Percentiles rank a stretch among this genome's conserved stretches.
Evolutionary conservation across 768 basidiomycete species (phyloP).

Genomic region (Suillus cothurnatus): DNA sequence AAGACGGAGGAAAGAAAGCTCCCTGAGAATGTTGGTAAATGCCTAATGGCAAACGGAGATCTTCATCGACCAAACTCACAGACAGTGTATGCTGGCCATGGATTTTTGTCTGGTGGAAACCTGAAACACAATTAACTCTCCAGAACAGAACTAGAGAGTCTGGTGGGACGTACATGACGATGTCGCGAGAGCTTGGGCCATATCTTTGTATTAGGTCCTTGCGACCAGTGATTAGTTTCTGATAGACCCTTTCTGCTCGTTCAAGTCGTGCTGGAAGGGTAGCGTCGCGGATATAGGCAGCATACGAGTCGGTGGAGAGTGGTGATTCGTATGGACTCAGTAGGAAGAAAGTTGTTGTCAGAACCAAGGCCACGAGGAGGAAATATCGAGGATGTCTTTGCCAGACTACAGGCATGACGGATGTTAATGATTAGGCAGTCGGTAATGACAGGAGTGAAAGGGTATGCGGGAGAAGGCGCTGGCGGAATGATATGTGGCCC

Average conservation of each 20-base stretch:
- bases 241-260: slow-evolving; percentile 49
- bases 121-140: slow-evolving; percentile 30
- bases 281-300: slow-evolving; percentile 32
- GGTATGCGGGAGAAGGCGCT: slow-evolving; percentile 9
- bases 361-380: slow-evolving; percentile 42
- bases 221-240: slow-evolving; percentile 42
- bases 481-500: slow-evolving; percentile 14
- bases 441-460: slow-evolving; percentile 15
- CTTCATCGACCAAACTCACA: slow-evolving; percentile 40
- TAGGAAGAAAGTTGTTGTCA: slow-evolving; percentile 50
- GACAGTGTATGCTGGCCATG: slow-evolving; percentile 60
- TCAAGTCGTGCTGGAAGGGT: slow-evolving; percentile 42
- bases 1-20: slow-evolving; percentile 51
- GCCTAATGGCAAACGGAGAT: slow-evolving; percentile 3
- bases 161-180: slow-evolving; percentile 43
- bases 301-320: slow-evolving; percentile 24
- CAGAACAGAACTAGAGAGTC: slow-evolving; percentile 10
- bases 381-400: slow-evolving; percentile 57
- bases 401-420: slow-evolving; percentile 34
- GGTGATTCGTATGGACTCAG: slow-evolving; percentile 39
- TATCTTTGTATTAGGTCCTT: slow-evolving; percentile 53
- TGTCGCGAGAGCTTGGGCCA: slow-evolving; percentile 52
- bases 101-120: slow-evolving; percentile 52
- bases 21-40: slow-evolving; percentile 29
- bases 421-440: background rate